Evolutionary conservation across 768 basidiomycete species (phyloP), one percentile per base, ranked within the genome.

Genomic region (Lactarius sp.): DNA sequence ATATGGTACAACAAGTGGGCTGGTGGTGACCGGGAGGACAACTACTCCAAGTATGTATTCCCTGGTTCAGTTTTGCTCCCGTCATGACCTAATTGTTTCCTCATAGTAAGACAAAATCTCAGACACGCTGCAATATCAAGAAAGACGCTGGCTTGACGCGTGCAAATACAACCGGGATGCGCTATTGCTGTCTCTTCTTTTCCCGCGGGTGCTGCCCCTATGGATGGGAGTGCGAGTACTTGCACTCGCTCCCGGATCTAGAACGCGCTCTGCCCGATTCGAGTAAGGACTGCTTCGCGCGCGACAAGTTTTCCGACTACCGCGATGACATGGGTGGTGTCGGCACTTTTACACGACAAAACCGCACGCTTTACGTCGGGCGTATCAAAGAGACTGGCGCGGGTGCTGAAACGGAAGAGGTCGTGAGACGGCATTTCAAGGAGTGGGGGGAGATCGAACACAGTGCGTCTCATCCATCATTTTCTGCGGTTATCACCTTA

Each of bases 1-100:
- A 90, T 96, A 56, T 99, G 97, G 96, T 98, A 96, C 74, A 94
- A 98, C 76, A 96, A 97, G 77, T 98, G 96, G 96, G 97, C 97
- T n/a, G 97, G 97, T 59, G 97, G 96, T 60, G 97, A 99, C 73
- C 85, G 93, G 36, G 97, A 98, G 74, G 96, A 99, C 73, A 89
- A 85, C 62, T 94, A 98, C 73, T 95, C 94, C 41, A 96, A 94
- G 94, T 94, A 68, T 62, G 88, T 79, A 14, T 39, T 8, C 27
- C 27, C 52, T 65, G 14, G 49, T 56, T 33, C 22, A 20, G 41
- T 16, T 52, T 59, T 18, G 20, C 52, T n/a, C 27, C 31, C 36
- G 34, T 53, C 41, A 49, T 34, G 56, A 67, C 46, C 61, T 71
- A 13, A 67, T 55, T 31, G 22, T 42, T 8, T 58, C 10, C 16